These are phyloP conservation scores for Rhynchosporium agropyri DNA, from an alignment of 2,329 filamentous ascomycete genomes.

Conservation along the genomic window DNA sequence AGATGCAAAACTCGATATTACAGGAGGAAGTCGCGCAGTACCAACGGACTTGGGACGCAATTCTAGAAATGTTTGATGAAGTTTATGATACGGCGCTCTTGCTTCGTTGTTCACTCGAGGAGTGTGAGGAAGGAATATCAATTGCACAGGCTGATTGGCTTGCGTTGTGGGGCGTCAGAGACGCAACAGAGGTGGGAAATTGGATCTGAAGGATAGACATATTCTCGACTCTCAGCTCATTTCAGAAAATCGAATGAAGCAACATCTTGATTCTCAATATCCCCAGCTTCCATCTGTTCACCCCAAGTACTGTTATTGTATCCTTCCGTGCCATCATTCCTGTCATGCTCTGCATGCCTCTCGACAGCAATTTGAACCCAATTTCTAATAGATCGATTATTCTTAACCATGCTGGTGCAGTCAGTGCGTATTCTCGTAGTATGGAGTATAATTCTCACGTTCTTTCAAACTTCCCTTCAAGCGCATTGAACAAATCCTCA, in stretches of 20 bases:
- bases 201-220: neutral
- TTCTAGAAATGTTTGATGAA: slow-evolving; percentile 8
- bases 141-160: slow-evolving; percentile 9
- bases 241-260: slow-evolving; percentile 9
- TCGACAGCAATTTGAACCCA: slow-evolving; percentile 1
- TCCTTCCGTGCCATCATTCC: neutral
- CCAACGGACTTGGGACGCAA: slow-evolving; percentile 1
- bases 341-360: neutral
- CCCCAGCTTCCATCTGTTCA: neutral
- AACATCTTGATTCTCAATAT: slow-evolving; percentile 1
- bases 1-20: neutral
- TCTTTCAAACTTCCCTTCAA: slow-evolving; percentile 1
- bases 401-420: neutral
- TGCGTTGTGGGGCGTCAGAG: neutral
- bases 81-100: slow-evolving; percentile 4
- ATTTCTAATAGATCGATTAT: neutral
- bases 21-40: neutral
- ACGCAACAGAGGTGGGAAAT: neutral
- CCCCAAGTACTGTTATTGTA: neutral
- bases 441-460: neutral
- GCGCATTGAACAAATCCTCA: neutral
- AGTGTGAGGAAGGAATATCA: slow-evolving; percentile 6
- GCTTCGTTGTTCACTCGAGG: slow-evolving; percentile 1
- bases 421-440: neutral
- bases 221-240: neutral